phyloP scores from a whole-genome alignment of 257 asterid genomes.

The Agastache rugosa region DNA sequence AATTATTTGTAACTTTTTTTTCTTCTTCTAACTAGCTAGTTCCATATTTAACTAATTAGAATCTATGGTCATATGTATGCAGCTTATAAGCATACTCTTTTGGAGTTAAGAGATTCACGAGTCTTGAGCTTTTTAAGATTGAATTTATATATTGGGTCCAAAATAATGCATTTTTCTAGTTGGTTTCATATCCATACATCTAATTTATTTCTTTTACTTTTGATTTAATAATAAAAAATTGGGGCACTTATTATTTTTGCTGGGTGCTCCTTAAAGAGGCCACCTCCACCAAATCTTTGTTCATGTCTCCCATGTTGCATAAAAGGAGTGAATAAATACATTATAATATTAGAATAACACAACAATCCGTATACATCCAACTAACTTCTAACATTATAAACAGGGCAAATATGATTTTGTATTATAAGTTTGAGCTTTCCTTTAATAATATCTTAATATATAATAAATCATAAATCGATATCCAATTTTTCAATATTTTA shows the following conservation, averaged over 20 bases:
- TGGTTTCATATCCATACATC: neutral
- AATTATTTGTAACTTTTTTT: too few species aligned
- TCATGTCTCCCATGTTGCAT: conserved; percentile 16
- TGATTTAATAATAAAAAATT: too few species aligned
- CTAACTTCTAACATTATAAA: too few species aligned
- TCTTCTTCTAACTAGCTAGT: too few species aligned
- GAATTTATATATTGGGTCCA: neutral
- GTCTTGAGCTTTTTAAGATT: neutral
- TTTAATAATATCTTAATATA: too few species aligned
- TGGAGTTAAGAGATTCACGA: neutral
- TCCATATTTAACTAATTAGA: too few species aligned
- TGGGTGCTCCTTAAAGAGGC: conserved; percentile 23
- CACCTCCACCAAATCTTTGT: conserved; percentile 4
- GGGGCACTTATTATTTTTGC: neutral
- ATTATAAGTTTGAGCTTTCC: too few species aligned
- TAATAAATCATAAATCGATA: too few species aligned
- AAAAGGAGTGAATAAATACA: neutral
- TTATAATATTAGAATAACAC: neutral
- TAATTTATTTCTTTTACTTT: too few species aligned
- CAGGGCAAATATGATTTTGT: too few species aligned
- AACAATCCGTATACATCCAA: neutral
- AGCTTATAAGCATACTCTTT: too few species aligned
- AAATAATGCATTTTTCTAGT: neutral
- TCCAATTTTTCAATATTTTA: too few species aligned
- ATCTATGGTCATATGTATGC: neutral